Base-by-base conservation (phyloP, 164 flowering plant species). In the Euptelea pleiosperma region DNA sequence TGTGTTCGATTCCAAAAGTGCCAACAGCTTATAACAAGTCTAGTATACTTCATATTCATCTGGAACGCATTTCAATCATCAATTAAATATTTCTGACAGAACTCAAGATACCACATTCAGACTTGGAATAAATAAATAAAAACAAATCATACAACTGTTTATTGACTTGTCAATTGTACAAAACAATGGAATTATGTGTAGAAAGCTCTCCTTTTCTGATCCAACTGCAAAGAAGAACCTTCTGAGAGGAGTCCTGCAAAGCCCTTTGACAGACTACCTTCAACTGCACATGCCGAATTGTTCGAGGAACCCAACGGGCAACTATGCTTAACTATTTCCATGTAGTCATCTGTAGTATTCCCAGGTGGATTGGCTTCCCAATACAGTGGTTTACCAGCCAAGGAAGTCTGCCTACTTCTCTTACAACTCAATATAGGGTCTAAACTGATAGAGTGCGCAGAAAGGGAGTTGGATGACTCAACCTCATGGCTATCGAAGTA, bases 261-360 rank as follows among this genome's bases (percentile, higher is more conserved):
- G 15, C 90, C 90, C 75, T 71, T 82, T 6, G 81, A 77, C 44
- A 87, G 65, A 60, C 81, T 75, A 48, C 86, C 85, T 69, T 87
- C 92, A 48, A 85, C 79, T 2, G 87, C 81, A 80, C 94, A 89
- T 6, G 71, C 81, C 22, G 82, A 79, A 43, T 66, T 79, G 57
- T 49, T 56, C 3, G 75, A 65, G 15, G 75, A 58, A 57, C 65
- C 51, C 30, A 61, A 15, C 6, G 67, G 57, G 33, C 67, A 66
- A 29, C 45, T 67, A 2, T 70, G 72, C 58, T 71, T 79, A 33
- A 37, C 56, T 4, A 44, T 52, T 25, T 76, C 82, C 73, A 68
- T 52, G 67, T 56, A 31, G 15, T 68, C 80, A 47, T 60, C 66
- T 0, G 56, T 21, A 12, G 55, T 60, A 49, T 15, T 62, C 12